These are phyloP conservation scores for Atkinsonella texensis DNA, from an alignment of 2,329 filamentous ascomycete species.

Conservation along the genomic window DNA sequence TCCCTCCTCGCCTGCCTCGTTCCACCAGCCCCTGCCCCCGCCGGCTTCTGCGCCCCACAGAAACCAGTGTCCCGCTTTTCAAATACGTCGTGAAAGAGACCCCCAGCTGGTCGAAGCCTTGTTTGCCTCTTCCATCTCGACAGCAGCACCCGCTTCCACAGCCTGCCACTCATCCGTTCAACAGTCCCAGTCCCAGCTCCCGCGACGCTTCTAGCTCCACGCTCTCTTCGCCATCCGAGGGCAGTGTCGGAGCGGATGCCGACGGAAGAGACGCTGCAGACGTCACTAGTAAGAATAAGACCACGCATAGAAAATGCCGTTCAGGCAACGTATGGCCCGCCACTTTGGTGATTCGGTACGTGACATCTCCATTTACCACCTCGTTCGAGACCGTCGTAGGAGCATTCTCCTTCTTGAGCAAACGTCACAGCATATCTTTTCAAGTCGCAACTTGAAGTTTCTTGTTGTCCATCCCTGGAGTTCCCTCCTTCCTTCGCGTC, in stretches of 20 bases:
- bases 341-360: slow-evolving; percentile 36
- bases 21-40: background rate
- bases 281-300: slow-evolving; percentile 1
- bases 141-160: slow-evolving; percentile 6
- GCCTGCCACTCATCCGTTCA: slow-evolving; percentile 5
- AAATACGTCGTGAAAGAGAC: background rate
- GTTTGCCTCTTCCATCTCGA: background rate
- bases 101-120: background rate
- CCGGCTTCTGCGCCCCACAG: background rate
- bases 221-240: background rate
- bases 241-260: slow-evolving; percentile 1
- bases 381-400: background rate
- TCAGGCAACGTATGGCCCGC: slow-evolving; percentile 31
- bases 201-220: slow-evolving; percentile 2
- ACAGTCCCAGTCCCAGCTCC: slow-evolving; percentile 5
- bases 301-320: slow-evolving; percentile 20
- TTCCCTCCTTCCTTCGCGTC: too few species aligned
- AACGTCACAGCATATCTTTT: too few species aligned
- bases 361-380: slow-evolving; percentile 3
- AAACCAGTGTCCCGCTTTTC: slow-evolving; percentile 1
- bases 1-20: background rate
- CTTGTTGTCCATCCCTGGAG: too few species aligned
- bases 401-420: background rate
- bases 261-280: background rate
- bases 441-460: too few species aligned